phyloP scores from a whole-genome alignment of 805 yeast genomes.

The Candida caryicola region DNA sequence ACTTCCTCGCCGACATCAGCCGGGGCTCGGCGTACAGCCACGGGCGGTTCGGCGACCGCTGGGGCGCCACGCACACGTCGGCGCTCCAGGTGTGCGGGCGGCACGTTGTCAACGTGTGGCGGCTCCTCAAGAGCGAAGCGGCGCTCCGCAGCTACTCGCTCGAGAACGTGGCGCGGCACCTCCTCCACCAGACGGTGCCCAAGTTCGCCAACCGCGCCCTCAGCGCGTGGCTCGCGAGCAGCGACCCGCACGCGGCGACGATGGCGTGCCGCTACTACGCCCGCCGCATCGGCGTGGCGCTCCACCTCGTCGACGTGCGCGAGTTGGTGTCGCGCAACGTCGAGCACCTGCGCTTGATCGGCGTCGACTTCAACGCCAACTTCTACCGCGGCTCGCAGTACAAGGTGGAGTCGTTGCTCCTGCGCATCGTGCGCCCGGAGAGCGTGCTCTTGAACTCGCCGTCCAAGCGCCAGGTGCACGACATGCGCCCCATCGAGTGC shows the following conservation, averaged over 20 bases:
- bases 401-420: slow-evolving; percentile 83
- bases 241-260: slow-evolving; percentile 37
- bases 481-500: slow-evolving; percentile 82
- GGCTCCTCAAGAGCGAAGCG: slow-evolving; percentile 62
- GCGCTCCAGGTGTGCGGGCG: slow-evolving; percentile 71
- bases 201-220: slow-evolving; percentile 49
- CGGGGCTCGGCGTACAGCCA: slow-evolving; percentile 50
- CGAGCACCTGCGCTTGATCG: slow-evolving; percentile 82
- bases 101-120: slow-evolving; percentile 83
- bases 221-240: slow-evolving; percentile 31
- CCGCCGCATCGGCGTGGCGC: slow-evolving; percentile 42
- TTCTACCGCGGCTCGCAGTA: slow-evolving; percentile 90
- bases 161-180: slow-evolving; percentile 71
- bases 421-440: slow-evolving; percentile 73
- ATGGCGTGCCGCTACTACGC: slow-evolving; percentile 46
- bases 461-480: slow-evolving; percentile 71
- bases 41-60: slow-evolving; percentile 60
- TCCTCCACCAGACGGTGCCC: slow-evolving; percentile 68
- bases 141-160: slow-evolving; percentile 65
- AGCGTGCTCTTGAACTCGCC: slow-evolving; percentile 76
- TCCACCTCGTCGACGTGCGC: slow-evolving; percentile 51
- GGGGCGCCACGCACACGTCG: slow-evolving; percentile 83
- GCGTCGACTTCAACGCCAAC: slow-evolving; percentile 86
- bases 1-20: slow-evolving; percentile 58
- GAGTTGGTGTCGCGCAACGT: slow-evolving; percentile 69